phyloP scores from a whole-genome alignment of 768 basidiomycete species.

The Chalciporus piperatus region DNA sequence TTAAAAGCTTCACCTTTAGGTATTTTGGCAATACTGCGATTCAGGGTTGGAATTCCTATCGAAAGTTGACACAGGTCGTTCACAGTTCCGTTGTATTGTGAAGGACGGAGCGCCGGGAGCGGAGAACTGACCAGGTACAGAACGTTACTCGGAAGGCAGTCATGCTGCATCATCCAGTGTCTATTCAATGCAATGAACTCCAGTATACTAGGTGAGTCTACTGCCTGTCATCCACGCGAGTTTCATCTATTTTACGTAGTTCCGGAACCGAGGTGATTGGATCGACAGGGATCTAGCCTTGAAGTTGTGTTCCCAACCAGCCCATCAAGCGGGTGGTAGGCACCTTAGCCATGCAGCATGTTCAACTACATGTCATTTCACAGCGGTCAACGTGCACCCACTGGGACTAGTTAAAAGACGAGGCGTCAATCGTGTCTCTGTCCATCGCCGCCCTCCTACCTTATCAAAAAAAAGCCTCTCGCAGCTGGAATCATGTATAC shows the following conservation, averaged over 20 bases:
- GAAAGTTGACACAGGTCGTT: conserved; percentile 11
- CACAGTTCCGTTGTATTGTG: conserved; percentile 7
- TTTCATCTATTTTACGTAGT: conserved; percentile 10
- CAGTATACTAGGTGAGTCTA: not conserved
- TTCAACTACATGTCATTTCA: conserved; percentile 23
- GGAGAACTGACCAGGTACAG: conserved; percentile 7
- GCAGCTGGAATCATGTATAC: conserved; percentile 37
- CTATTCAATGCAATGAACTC: not conserved
- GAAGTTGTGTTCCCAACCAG: conserved; percentile 10
- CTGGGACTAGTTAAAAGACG: conserved; percentile 23
- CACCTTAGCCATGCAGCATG: conserved; percentile 23
- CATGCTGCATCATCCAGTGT: conserved; percentile 5
- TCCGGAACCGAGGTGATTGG: conserved; percentile 28
- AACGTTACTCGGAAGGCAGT: conserved; percentile 7
- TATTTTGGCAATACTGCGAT: conserved; percentile 27
- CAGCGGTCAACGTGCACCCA: conserved; percentile 25
- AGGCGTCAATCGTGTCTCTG: conserved; percentile 18
- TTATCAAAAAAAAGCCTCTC: conserved; percentile 27
- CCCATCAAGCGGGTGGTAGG: conserved; percentile 16
- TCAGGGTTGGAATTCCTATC: conserved; percentile 31
- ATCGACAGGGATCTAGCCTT: conserved; percentile 21
- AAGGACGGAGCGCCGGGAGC: conserved; percentile 12
- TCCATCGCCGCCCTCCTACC: conserved; percentile 21
- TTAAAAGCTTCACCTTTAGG: conserved; percentile 27
- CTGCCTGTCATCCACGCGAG: conserved; percentile 20